Evolutionary conservation across 169 alveolate species (phyloP), one percentile per base, ranked within the genome.

Genomic region (Plasmodium vivax): DNA sequence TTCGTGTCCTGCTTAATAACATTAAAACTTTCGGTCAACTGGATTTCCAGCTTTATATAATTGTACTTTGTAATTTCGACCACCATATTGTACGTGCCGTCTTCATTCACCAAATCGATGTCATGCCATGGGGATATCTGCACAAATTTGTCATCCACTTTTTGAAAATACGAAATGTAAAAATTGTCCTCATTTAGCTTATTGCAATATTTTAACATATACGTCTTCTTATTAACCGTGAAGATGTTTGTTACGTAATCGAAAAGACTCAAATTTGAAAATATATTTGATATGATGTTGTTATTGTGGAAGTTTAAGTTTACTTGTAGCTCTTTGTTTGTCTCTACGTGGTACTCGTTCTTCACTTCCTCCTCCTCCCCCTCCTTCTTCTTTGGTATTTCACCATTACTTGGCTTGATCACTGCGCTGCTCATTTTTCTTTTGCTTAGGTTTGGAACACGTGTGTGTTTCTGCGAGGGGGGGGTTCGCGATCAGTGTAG

Each of bases 71-170:
- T 27, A 36, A 85, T 85, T 75, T 85, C 93, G 14, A 85, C 93
- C 2, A 85, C 41, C 93, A 85, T 85, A 45, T 85, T 85, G 34
- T 85, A 85, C 27, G 93, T 85, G 5, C 93, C 93, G 54, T 85
- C 93, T 32, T 75, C 87, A 85, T 85, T 85, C 85, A 75, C 54
- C 30, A 85, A 79, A 30, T 77, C 80, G 6, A 85, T 74, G 68
- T 85, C 54, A 85, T 85, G 93, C 93, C 93, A 85, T 54, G 93
- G 93, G 34, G 93, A 85, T 75, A 85, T 85, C 34, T 71, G 85
- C 0, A 62, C 19, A 77, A 75, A 85, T 19, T 85, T 47, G 45
- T 85, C 87, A 84, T 84, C 34, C 41, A 54, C 32, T 34, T 85
- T 85, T 85, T 85, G 82, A 34, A 74, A 75, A 30, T 85, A 85